Evolutionary conservation across 1,284 basidiomycete species (phyloP).

Genomic region (Ceratobasidium sp.): DNA sequence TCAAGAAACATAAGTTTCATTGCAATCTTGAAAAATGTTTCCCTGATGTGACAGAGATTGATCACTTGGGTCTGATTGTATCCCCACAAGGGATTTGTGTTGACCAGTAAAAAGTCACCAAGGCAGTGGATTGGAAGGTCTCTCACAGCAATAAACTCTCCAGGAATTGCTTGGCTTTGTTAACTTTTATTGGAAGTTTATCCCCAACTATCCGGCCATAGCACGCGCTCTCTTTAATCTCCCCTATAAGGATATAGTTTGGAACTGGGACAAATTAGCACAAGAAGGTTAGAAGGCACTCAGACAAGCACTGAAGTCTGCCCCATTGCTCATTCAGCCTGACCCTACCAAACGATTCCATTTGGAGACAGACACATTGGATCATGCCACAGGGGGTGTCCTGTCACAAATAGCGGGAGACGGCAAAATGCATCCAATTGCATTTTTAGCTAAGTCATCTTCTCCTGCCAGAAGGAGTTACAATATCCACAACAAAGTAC

Average conservation of each 20-base stretch:
- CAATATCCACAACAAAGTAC: conserved; percentile 42
- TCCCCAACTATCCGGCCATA: conserved; percentile 53
- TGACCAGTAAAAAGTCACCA: conserved; percentile 61
- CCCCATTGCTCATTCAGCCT: conserved; percentile 37
- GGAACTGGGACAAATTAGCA: conserved; percentile 47
- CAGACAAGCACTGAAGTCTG: conserved; percentile 34
- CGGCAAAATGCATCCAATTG: no score
- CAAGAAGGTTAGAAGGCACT: conserved; percentile 54
- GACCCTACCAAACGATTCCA: conserved; percentile 22
- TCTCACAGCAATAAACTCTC: conserved; percentile 58
- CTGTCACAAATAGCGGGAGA: conserved; percentile 47
- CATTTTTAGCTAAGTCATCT: no score
- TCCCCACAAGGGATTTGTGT: conserved; percentile 57
- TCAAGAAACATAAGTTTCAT: not conserved
- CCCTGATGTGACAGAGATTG: conserved; percentile 53
- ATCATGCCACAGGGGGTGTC: conserved; percentile 35
- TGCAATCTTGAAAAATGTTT: conserved; percentile 32
- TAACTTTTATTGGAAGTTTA: conserved; percentile 58
- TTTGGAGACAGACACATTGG: conserved; percentile 42
- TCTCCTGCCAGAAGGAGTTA: not conserved
- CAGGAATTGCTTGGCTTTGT: conserved; percentile 57
- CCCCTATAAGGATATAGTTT: conserved; percentile 49
- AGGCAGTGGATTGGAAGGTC: conserved; percentile 60
- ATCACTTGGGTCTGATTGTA: conserved; percentile 57
- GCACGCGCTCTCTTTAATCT: conserved; percentile 53